Conservation (phyloP, 1,284 basidiomycete species). For the Pisolithus thermaeus region DNA sequence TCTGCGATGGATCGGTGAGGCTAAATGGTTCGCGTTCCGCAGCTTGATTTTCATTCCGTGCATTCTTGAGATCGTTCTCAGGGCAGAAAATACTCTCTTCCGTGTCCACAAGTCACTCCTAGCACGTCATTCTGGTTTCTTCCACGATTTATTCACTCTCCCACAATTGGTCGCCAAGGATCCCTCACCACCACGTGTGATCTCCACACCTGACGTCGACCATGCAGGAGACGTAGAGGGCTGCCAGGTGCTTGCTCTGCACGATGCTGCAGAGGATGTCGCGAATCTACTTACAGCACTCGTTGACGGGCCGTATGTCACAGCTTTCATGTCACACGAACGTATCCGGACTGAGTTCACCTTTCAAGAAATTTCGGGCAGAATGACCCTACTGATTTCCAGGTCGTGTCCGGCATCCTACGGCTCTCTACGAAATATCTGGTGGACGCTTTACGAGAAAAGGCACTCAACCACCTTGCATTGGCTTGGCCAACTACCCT, state of each 20-base stretch:
- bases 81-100: slow-evolving; percentile 58
- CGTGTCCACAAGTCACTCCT: slow-evolving; percentile 68
- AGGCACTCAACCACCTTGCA: slow-evolving; percentile 57
- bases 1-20: slow-evolving; percentile 63
- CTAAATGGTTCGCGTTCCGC: background rate
- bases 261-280: slow-evolving; percentile 63
- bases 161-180: slow-evolving; percentile 36
- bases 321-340: background rate
- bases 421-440: slow-evolving; percentile 70
- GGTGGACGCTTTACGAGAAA: slow-evolving; percentile 57
- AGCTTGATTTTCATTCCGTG: slow-evolving; percentile 8
- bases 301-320: slow-evolving; percentile 68
- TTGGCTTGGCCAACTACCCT: slow-evolving; percentile 64
- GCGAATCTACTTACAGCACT: slow-evolving; percentile 61
- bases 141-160: slow-evolving; percentile 64
- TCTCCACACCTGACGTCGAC: slow-evolving; percentile 3
- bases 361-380: slow-evolving; percentile 48
- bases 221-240: slow-evolving; percentile 27
- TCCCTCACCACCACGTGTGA: slow-evolving; percentile 1
- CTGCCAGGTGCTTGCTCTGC: slow-evolving; percentile 53
- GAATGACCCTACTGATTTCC: slow-evolving; percentile 60
- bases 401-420: slow-evolving; percentile 59
- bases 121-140: slow-evolving; percentile 59
- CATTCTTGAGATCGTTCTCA: slow-evolving; percentile 38
- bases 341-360: slow-evolving; percentile 7